Evolutionary conservation across 805 yeast genomes (phyloP).

Genomic region (Blastobotrys peoriensis): DNA sequence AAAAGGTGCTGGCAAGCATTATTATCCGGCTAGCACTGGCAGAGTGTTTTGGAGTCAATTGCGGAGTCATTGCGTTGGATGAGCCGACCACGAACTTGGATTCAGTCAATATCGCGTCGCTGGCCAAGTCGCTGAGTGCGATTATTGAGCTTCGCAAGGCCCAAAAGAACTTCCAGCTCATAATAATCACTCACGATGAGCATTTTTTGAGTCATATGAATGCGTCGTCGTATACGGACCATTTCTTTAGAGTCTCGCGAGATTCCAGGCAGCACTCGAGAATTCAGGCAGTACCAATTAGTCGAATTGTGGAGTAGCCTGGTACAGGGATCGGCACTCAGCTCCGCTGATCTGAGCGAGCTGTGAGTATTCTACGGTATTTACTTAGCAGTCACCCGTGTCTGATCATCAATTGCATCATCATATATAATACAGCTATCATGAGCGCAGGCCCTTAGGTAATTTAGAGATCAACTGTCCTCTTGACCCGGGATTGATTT

Average conservation of each 20-base stretch:
- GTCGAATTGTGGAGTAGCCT: conserved; percentile 14
- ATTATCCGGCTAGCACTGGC: conserved; percentile 87
- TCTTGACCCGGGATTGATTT: too few species aligned
- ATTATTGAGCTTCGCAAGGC: conserved; percentile 68
- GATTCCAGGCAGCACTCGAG: conserved; percentile 76
- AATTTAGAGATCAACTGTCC: too few species aligned
- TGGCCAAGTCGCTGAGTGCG: conserved; percentile 71
- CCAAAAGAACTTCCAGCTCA: conserved; percentile 87
- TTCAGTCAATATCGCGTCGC: conserved; percentile 77
- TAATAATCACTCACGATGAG: conserved; percentile 96
- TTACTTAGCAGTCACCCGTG: too few species aligned
- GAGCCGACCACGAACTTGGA: conserved; percentile 98
- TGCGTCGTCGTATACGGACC: conserved; percentile 80
- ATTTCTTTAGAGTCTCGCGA: conserved; percentile 74
- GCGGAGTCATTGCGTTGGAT: conserved; percentile 94
- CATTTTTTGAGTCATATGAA: conserved; percentile 78
- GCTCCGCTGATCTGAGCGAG: too few species aligned
- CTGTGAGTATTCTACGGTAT: too few species aligned
- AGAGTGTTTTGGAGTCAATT: conserved; percentile 89
- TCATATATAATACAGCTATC: too few species aligned
- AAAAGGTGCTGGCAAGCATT: conserved; percentile 87
- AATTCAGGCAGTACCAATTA: conserved; percentile 46
- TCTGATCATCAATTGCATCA: too few species aligned
- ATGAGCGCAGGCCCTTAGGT: too few species aligned
- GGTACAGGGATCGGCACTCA: too few species aligned